These are phyloP conservation scores for Gonium pectorale DNA, from an alignment of 139 green algal genomes.

Conservation along the genomic window DNA sequence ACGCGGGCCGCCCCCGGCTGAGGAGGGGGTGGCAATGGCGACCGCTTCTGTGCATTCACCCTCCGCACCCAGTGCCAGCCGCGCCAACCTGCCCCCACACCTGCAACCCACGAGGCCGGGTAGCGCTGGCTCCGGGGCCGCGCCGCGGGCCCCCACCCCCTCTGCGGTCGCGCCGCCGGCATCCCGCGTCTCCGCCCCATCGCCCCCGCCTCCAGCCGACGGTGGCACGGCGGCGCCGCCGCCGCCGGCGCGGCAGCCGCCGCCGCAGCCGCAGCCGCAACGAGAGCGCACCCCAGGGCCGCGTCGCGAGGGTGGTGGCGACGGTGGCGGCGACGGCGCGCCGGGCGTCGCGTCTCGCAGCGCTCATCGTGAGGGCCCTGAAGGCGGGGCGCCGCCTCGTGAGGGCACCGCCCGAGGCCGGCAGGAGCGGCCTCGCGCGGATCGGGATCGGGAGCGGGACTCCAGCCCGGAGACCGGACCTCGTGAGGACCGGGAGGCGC, in stretches of 20 bases:
- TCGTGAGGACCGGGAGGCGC: too few species aligned
- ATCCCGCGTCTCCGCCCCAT: not conserved
- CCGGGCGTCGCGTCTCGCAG: not conserved
- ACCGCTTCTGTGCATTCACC: not conserved
- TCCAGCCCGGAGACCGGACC: not conserved
- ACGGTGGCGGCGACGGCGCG: not conserved
- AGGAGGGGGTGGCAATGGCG: not conserved
- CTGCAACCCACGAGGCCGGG: not conserved
- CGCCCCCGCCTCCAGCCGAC: not conserved
- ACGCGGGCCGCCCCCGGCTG: not conserved
- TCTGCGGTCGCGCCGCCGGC: not conserved
- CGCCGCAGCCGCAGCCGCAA: not conserved
- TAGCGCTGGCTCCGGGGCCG: too few species aligned
- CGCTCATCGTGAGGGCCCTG: too few species aligned
- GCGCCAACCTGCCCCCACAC: not conserved
- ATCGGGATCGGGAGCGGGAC: not conserved
- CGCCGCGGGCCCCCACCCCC: not conserved
- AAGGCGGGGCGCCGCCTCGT: too few species aligned
- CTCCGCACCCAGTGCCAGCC: too few species aligned
- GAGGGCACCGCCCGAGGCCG: too few species aligned
- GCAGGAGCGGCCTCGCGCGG: not conserved
- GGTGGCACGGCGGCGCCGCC: not conserved
- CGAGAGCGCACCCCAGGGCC: not conserved
- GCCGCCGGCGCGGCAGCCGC: not conserved
- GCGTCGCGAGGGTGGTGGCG: not conserved